These are phyloP conservation scores for Sporisorium iseilematis-ciliati DNA, from an alignment of 1,284 basidiomycete genomes.

Conservation along the genomic window DNA sequence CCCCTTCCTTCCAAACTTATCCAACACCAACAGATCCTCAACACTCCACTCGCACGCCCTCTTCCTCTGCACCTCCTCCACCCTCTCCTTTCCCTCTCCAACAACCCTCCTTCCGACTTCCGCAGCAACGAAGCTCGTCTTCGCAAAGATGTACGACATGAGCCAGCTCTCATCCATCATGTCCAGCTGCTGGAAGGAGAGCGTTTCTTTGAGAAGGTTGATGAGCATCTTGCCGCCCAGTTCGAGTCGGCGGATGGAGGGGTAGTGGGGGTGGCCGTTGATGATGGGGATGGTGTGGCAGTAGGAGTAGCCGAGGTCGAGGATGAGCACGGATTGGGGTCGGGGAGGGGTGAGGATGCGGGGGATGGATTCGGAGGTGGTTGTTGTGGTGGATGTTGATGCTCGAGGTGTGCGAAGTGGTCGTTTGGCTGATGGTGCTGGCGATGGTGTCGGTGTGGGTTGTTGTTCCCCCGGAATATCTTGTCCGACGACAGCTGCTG, in stretches of 20 bases:
- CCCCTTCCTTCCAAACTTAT: conserved; percentile 75
- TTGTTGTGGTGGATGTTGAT: not conserved
- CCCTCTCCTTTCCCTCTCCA: conserved; percentile 70
- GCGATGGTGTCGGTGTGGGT: not conserved
- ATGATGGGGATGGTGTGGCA: conserved; percentile 90
- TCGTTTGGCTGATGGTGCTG: not conserved
- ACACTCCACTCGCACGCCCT: conserved; percentile 36
- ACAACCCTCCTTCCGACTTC: conserved; percentile 14
- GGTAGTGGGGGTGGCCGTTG: conserved; percentile 79
- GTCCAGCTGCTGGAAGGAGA: conserved; percentile 95
- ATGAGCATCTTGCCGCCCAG: conserved; percentile 93
- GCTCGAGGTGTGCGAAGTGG: conserved; percentile 11
- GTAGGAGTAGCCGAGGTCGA: conserved; percentile 92
- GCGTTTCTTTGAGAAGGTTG: conserved; percentile 90
- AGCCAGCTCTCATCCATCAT: conserved; percentile 96
- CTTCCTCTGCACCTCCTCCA: conserved; percentile 1
- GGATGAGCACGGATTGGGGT: conserved; percentile 83
- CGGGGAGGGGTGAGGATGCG: conserved; percentile 17
- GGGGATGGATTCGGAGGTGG: not conserved
- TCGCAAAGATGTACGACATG: conserved; percentile 89
- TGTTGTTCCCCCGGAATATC: not conserved
- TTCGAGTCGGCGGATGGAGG: conserved; percentile 84
- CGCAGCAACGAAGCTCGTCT: conserved; percentile 81
- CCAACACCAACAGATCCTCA: conserved; percentile 75
- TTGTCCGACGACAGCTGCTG: no score